phyloP scores from a whole-genome alignment of 305 asterid genomes.

The Fraxinus dipetala region DNA sequence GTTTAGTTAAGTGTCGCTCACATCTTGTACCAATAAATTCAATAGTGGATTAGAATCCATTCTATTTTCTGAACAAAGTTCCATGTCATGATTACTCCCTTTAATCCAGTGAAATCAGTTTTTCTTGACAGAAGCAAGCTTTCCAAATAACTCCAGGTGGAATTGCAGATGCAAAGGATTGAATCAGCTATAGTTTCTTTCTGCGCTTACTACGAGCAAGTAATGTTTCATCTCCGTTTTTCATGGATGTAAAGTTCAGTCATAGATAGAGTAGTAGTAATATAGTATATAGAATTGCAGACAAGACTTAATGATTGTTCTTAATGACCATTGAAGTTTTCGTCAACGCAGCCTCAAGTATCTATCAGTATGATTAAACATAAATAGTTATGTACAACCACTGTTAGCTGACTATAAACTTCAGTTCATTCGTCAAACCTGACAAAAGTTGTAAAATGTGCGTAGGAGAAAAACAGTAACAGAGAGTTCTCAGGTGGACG shows the following conservation, averaged over 20 bases:
- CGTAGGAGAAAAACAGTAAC: background rate
- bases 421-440: background rate
- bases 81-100: background rate
- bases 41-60: background rate
- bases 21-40: background rate
- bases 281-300: background rate
- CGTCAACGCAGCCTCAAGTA: background rate
- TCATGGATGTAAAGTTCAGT: slow-evolving; percentile 5
- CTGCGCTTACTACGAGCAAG: slow-evolving; percentile 12
- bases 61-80: background rate
- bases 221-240: slow-evolving; percentile 1
- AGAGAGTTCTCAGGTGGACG: background rate
- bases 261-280: background rate
- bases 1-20: slow-evolving; percentile 2
- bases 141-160: slow-evolving; percentile 98
- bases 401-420: background rate
- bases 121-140: slow-evolving; percentile 57
- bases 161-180: slow-evolving; percentile 94
- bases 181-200: slow-evolving; percentile 23
- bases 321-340: background rate
- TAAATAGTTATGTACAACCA: background rate
- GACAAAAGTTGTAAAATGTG: background rate
- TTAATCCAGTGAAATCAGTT: background rate
- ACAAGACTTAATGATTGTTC: slow-evolving; percentile 1
- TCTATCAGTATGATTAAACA: background rate